Evolutionary conservation across 2,329 filamentous ascomycete genomes (phyloP), one percentile per base, ranked within the genome.

Genomic region (Pseudocercospora crystallina): DNA sequence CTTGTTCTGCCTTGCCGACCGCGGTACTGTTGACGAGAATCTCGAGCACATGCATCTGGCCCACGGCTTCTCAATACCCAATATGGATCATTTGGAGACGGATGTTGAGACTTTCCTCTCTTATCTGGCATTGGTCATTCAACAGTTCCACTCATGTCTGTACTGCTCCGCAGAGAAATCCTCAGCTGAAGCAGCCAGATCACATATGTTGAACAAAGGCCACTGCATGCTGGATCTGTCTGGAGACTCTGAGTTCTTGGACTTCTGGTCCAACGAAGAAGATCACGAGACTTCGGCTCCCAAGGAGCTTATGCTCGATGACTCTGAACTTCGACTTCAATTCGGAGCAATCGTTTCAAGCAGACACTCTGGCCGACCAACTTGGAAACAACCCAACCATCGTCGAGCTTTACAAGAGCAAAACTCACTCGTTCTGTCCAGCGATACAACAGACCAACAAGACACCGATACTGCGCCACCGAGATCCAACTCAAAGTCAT

Each of bases 111-210:
- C 74, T 0, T 62, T 82, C 2, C 64, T 81, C 32, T 57, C 66
- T 35, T 80, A 80, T 47, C 63, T 81, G 0, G 70, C 76, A 45
- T 68, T 79, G 8, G 63, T 81, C 14, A 74, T 81, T 81, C 11
- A 73, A 67, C 14, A 70, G 62, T 80, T 78, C 47, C 66, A 67
- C 13, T 76, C 80, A 61, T 82, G 80, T 51, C 67, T 82, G 33
- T 71, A 69, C 14, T 82, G 79, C 54, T 75, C 75, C 1, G 75
- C 69, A 11, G 63, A 71, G 33, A 69, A 75, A 30, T 61, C 62
- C 0, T 76, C 73, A 0, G 65, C 68, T 0, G 67, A 76, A 43
- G 79, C 71, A 0, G 73, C 75, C 0, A 76, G 78, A 54, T 76
- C 79, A 32, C 80, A 80, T 47, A 80, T 80, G 77, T 57, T 65